Evolutionary conservation across 2,329 filamentous ascomycete genomes (phyloP).

Genomic region (Xylariaceae sp.): DNA sequence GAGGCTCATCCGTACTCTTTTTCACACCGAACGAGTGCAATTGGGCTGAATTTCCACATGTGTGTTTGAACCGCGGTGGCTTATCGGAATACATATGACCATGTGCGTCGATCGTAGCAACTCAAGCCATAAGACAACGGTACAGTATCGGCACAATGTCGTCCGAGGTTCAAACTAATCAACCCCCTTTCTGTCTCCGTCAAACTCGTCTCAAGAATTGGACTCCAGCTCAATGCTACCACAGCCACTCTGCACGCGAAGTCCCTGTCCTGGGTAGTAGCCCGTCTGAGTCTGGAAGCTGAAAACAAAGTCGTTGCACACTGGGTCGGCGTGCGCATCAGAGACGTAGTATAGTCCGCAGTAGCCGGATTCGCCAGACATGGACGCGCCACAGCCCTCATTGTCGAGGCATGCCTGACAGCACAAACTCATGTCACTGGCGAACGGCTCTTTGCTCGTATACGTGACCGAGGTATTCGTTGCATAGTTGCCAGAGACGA

Average conservation of each 20-base stretch:
- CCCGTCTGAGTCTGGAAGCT: constrained; percentile 13
- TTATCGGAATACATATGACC: too few species aligned
- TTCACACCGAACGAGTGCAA: too few species aligned
- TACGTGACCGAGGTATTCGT: constrained; percentile 18
- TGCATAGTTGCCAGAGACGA: constrained; percentile 17
- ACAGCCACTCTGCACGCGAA: constrained; percentile 20
- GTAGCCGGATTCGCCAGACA: constrained; percentile 10
- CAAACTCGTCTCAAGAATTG: background rate
- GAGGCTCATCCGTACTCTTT: too few species aligned
- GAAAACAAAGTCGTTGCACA: constrained; percentile 20
- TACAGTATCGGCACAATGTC: too few species aligned
- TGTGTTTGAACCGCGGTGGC: too few species aligned
- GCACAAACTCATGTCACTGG: constrained; percentile 20
- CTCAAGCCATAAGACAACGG: too few species aligned
- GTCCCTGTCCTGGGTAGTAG: constrained; percentile 17
- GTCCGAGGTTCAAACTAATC: too few species aligned
- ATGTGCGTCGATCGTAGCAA: too few species aligned
- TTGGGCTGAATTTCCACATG: too few species aligned
- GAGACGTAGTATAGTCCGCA: constrained; percentile 21
- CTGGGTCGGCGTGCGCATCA: constrained; percentile 9
- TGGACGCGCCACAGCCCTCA: constrained; percentile 20
- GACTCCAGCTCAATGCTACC: constrained; percentile 4
- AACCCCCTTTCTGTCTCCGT: background rate
- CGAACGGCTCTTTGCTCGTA: constrained; percentile 11
- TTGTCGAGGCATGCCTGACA: constrained; percentile 29